phyloP scores from a whole-genome alignment of 2,329 filamentous ascomycete species.

The Aspergillus floridensis region DNA sequence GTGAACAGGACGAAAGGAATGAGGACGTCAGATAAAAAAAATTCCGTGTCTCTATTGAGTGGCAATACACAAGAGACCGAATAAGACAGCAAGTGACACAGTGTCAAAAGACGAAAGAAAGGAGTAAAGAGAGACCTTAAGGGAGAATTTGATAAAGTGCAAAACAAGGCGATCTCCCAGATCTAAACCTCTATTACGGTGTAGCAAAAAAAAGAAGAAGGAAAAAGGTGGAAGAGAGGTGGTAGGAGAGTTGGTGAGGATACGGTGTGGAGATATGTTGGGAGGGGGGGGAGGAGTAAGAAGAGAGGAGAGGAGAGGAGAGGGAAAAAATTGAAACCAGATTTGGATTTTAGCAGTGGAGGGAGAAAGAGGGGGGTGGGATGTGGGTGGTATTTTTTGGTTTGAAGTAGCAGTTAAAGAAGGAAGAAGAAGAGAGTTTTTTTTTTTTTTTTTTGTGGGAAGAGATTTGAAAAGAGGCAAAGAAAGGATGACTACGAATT shows the following conservation, averaged over 20 bases:
- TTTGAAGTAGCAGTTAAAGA: conserved; percentile 28
- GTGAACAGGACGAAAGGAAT: conserved; percentile 23
- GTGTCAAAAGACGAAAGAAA: conserved; percentile 23
- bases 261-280: conserved; percentile 18
- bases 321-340: conserved; percentile 10
- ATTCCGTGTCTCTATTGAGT: conserved; percentile 21
- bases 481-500: conserved; percentile 18
- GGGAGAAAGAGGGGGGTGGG: conserved; percentile 5
- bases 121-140: conserved; percentile 28
- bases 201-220: conserved; percentile 20
- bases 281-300: conserved; percentile 10
- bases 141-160: conserved; percentile 18
- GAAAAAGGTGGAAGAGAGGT: conserved; percentile 14
- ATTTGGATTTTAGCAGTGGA: conserved; percentile 12
- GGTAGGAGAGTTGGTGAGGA: conserved; percentile 12
- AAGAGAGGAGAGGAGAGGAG: conserved; percentile 15
- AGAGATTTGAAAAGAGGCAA: conserved; percentile 14
- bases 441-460: conserved; percentile 15
- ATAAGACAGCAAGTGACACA: conserved; percentile 31
- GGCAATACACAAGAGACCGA: conserved; percentile 24
- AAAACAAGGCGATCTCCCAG: conserved; percentile 25
- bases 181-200: conserved; percentile 28
- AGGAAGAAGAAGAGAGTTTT: conserved; percentile 16
- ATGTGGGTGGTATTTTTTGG: conserved; percentile 11
- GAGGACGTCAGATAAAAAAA: conserved; percentile 23